Evolutionary conservation across 2,329 filamentous ascomycete species (phyloP).

Genomic region (Aspergillus bombycis): DNA sequence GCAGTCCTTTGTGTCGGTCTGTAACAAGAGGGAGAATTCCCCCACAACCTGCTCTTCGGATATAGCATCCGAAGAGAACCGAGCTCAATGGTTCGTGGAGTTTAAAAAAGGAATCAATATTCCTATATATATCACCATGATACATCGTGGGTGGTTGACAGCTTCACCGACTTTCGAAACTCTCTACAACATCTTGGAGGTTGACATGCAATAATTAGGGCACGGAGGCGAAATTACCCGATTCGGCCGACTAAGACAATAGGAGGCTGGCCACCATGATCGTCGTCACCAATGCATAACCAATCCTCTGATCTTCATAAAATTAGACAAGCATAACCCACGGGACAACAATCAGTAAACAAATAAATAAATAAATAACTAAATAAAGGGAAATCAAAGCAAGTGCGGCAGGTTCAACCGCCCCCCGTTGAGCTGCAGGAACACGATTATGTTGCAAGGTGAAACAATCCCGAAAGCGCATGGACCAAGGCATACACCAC

Average conservation of each 20-base stretch:
- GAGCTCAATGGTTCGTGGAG: not conserved
- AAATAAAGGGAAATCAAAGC: not conserved
- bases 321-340: not conserved
- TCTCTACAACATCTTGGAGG: not conserved
- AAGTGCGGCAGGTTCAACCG: constrained; percentile 11
- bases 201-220: not conserved
- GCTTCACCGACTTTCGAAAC: not conserved
- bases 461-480: constrained; percentile 15
- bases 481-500: constrained; percentile 3
- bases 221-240: not conserved
- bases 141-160: not conserved
- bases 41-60: not conserved
- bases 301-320: not conserved
- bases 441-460: constrained; percentile 16
- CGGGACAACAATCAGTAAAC: not conserved
- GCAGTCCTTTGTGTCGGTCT: constrained; percentile 1
- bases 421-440: constrained; percentile 12
- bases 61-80: not conserved
- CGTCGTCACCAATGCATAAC: not conserved
- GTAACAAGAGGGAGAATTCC: not conserved
- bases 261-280: not conserved
- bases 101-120: not conserved
- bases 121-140: not conserved
- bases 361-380: not conserved
- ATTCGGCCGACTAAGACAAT: not conserved